Evolutionary conservation across 805 yeast genomes (phyloP).

Genomic region (Saturnispora mendoncae): DNA sequence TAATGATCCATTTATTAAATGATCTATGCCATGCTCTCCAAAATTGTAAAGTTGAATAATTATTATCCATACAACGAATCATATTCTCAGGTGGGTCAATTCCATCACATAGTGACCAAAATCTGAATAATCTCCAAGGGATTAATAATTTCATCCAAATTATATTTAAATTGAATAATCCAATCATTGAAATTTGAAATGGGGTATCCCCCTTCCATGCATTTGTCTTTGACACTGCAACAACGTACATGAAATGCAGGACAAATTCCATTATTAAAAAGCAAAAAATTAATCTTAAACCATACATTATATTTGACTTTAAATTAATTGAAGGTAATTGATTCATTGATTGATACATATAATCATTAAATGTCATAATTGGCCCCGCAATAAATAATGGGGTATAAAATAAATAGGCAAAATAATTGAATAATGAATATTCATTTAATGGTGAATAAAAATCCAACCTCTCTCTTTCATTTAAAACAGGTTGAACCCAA

Average conservation of each 20-base stretch:
- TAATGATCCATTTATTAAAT: slow-evolving; percentile 79
- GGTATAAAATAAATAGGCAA: slow-evolving; percentile 72
- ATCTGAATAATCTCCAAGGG: slow-evolving; percentile 92
- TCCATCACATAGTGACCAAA: slow-evolving; percentile 88
- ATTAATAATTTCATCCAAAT: slow-evolving; percentile 89
- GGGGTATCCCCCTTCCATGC: slow-evolving; percentile 91
- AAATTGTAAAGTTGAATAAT: slow-evolving; percentile 86
- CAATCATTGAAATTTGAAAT: slow-evolving; percentile 90
- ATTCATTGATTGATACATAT: slow-evolving; percentile 58
- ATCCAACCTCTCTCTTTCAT: slow-evolving; percentile 57
- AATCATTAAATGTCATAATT: slow-evolving; percentile 86
- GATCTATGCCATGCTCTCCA: slow-evolving; percentile 99
- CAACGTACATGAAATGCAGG: slow-evolving; percentile 83
- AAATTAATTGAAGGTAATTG: slow-evolving; percentile 51
- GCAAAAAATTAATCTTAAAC: slow-evolving; percentile 60
- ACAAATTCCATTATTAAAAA: slow-evolving; percentile 81
- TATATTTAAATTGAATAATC: slow-evolving; percentile 78
- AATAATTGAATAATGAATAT: slow-evolving; percentile 55
- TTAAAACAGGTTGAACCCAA: slow-evolving; percentile 21
- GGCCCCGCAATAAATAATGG: slow-evolving; percentile 97
- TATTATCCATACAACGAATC: slow-evolving; percentile 93
- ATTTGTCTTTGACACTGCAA: slow-evolving; percentile 79
- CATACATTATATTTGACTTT: slow-evolving; percentile 51
- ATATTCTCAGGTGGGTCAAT: slow-evolving; percentile 97
- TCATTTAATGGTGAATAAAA: slow-evolving; percentile 54